Evolutionary conservation across 768 basidiomycete genomes (phyloP), one percentile per base, ranked within the genome.

Genomic region (Mycena amicta): DNA sequence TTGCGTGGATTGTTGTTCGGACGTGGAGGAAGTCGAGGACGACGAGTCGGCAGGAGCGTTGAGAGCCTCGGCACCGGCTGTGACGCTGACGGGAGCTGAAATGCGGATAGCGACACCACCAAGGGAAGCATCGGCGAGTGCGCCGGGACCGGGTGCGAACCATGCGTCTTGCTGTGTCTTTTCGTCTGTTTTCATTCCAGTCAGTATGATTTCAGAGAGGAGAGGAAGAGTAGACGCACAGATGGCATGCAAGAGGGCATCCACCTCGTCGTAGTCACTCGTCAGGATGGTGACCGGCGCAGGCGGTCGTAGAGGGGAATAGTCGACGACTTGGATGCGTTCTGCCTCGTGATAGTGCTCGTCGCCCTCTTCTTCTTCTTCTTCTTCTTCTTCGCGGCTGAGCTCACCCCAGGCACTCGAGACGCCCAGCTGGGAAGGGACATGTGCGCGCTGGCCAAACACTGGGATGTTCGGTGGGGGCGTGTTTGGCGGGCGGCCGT

Each of bases 191-290:
- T 74, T 56, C 18, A 29, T 37, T 16, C n/a, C 33, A 33, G 26
- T 57, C 31, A 59, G 27, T 52, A 20, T 47, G 49, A 53, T n/a
- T n/a, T n/a, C n/a, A n/a, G n/a, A n/a, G n/a, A n/a, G n/a, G n/a
- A n/a, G n/a, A n/a, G n/a, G n/a, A n/a, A n/a, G n/a, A n/a, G n/a
- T n/a, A n/a, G n/a, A 60, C 62, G 13, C 26, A 60, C 62, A 92
- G 49, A 92, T 89, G 63, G 89, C 86, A 67, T 92, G 90, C 20
- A 92, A 75, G 70, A 90, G 79, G 27, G 90, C 90, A 71, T 92
- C 88, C 70, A 87, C 89, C 26, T 87, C 82, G 66, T 90, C 89
- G 68, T 91, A 92, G 78, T 90, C 89, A 69, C 83, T 79, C 68
- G 79, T 80, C 54, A 78, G 77, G 46, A 82, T 74, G 29, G 77